A percentile compares a stretch with the other conserved stretches of the same genome.
Conservation (phyloP, 371 early-diverging fungal genomes). For the Syncephalastrum sp. region DNA sequence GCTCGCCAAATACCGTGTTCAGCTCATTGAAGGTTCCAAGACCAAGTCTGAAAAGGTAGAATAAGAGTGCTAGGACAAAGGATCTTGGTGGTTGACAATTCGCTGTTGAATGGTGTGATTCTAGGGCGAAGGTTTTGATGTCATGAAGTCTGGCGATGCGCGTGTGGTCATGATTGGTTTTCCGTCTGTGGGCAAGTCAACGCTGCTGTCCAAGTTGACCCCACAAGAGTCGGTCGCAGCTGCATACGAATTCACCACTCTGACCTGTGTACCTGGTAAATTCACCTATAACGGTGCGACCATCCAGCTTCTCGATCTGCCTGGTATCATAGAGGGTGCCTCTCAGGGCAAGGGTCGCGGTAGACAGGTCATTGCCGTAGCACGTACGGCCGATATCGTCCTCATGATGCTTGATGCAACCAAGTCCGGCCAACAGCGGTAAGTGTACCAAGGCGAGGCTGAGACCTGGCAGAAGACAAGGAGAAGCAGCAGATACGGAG, state of each 20-base stretch:
- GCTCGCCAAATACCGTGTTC: slow-evolving; percentile 92
- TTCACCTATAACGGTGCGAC: slow-evolving; percentile 97
- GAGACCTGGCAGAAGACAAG: background rate
- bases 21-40: slow-evolving; percentile 86
- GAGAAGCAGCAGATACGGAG: background rate
- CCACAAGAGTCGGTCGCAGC: slow-evolving; percentile 93
- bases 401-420: slow-evolving; percentile 99
- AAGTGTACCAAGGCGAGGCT: slow-evolving; percentile 19
- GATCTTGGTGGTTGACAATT: no score
- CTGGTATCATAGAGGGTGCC: slow-evolving; percentile 94
- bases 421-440: slow-evolving; percentile 81
- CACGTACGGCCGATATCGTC: slow-evolving; percentile 96
- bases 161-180: slow-evolving; percentile 98
- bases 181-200: slow-evolving; percentile 99
- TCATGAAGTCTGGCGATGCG: slow-evolving; percentile 98
- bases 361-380: slow-evolving; percentile 95
- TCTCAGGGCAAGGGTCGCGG: slow-evolving; percentile 98
- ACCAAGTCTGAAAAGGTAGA: slow-evolving; percentile 85
- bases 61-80: background rate
- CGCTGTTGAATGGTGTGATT: background rate
- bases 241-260: slow-evolving; percentile 98
- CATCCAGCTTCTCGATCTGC: slow-evolving; percentile 92
- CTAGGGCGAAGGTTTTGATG: slow-evolving; percentile 96
- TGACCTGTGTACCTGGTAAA: slow-evolving; percentile 98
- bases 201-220: slow-evolving; percentile 94